Evolutionary conservation across 176 grass and related monocot species (phyloP).

Genomic region (Avena eriantha): DNA sequence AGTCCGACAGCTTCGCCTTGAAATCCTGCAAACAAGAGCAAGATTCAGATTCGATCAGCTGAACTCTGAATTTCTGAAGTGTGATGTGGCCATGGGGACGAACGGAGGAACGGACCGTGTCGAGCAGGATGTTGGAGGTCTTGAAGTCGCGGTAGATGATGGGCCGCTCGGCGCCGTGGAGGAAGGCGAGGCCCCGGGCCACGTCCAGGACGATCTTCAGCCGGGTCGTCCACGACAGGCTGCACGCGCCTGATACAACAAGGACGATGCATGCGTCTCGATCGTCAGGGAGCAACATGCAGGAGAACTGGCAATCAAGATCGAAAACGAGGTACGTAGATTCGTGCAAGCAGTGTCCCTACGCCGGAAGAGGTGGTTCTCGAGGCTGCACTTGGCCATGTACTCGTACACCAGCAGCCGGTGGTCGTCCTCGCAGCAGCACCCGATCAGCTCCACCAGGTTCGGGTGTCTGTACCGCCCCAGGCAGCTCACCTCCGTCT

Average conservation of each 20-base stretch:
- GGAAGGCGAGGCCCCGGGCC: slow-evolving; percentile 74
- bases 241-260: slow-evolving; percentile 41
- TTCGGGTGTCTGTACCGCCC: slow-evolving; percentile 71
- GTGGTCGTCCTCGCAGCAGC: slow-evolving; percentile 84
- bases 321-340: neutral
- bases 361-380: slow-evolving; percentile 81
- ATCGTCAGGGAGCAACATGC: neutral
- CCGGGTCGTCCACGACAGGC: slow-evolving; percentile 59
- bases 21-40: slow-evolving; percentile 38
- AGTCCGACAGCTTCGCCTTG: slow-evolving; percentile 85
- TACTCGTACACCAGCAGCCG: slow-evolving; percentile 84
- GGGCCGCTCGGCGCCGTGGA: slow-evolving; percentile 63
- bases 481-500: slow-evolving; percentile 82
- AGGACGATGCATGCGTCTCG: neutral
- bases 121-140: slow-evolving; percentile 86
- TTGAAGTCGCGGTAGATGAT: slow-evolving; percentile 91
- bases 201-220: slow-evolving; percentile 60
- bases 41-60: neutral
- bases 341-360: neutral
- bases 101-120: slow-evolving; percentile 40
- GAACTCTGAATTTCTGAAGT: neutral
- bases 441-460: slow-evolving; percentile 79
- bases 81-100: neutral
- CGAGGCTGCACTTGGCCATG: slow-evolving; percentile 83
- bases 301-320: neutral